phyloP scores from a whole-genome alignment of 2,329 filamentous ascomycete species.

The Exophiala calicioides region DNA sequence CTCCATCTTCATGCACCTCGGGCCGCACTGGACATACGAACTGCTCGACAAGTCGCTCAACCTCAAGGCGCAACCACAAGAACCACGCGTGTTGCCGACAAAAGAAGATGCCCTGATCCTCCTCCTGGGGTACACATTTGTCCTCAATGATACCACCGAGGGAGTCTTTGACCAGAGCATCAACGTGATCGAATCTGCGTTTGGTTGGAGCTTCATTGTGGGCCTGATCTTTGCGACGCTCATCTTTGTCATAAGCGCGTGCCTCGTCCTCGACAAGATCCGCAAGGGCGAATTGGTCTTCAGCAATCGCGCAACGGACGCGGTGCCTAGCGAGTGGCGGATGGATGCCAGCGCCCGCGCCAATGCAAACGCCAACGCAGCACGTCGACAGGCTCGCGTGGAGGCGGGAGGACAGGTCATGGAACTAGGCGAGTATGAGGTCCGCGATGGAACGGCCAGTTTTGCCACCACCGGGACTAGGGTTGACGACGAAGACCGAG shows the following conservation, averaged over 20 bases:
- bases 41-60: slow-evolving; percentile 5
- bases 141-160: slow-evolving; percentile 4
- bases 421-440: background rate
- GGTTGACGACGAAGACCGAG: too few relatives aligned
- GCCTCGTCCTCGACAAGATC: slow-evolving; percentile 10
- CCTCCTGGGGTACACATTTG: slow-evolving; percentile 22
- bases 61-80: background rate
- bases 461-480: too few relatives aligned
- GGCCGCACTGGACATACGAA: slow-evolving; percentile 2
- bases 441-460: background rate
- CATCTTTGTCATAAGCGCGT: background rate
- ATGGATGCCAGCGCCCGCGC: background rate
- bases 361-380: background rate
- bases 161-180: slow-evolving; percentile 12
- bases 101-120: slow-evolving; percentile 19
- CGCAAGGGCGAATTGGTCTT: slow-evolving; percentile 4
- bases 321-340: slow-evolving; percentile 9
- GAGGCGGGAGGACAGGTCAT: slow-evolving; percentile 1
- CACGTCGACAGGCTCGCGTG: background rate
- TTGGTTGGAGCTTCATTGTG: slow-evolving; percentile 10
- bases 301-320: background rate
- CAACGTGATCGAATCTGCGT: slow-evolving; percentile 9
- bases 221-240: slow-evolving; percentile 2
- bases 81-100: background rate
- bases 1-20: slow-evolving; percentile 24